phyloP scores from a whole-genome alignment of 2,329 filamentous ascomycete genomes.

The Alternaria ventricosa region DNA sequence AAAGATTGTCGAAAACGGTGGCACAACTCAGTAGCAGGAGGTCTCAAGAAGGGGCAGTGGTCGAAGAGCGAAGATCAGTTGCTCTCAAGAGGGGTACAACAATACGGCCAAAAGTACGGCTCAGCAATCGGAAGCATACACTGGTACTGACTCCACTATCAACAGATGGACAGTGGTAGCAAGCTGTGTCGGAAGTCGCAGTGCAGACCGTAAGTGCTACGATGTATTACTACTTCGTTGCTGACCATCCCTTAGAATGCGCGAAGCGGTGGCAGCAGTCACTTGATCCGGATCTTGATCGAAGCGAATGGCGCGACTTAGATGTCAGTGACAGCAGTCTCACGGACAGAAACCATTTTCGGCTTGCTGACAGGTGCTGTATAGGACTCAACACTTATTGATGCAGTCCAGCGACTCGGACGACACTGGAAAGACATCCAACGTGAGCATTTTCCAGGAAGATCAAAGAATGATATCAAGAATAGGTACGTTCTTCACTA shows the following conservation, averaged over 20 bases:
- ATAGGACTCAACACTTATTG: conserved; percentile 40
- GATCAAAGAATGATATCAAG: conserved; percentile 50
- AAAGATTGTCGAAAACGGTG: conserved; percentile 56
- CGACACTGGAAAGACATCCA: conserved; percentile 51
- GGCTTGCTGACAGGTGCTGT: neutral
- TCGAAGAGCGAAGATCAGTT: conserved; percentile 45
- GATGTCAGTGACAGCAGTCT: conserved; percentile 34
- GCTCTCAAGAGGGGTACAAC: conserved; percentile 43
- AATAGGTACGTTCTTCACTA: conserved; percentile 38
- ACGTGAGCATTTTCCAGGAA: conserved; percentile 40
- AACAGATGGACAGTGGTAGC: conserved; percentile 54
- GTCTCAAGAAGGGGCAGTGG: conserved; percentile 53
- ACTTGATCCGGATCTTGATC: conserved; percentile 52
- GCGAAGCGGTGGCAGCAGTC: conserved; percentile 57
- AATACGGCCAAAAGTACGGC: conserved; percentile 46
- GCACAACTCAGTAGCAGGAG: conserved; percentile 48
- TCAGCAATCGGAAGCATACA: neutral
- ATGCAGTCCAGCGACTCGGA: conserved; percentile 42
- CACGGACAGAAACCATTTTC: neutral
- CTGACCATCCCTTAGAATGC: conserved; percentile 46
- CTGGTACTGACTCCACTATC: neutral
- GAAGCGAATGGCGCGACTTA: conserved; percentile 47
- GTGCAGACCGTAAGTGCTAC: conserved; percentile 48
- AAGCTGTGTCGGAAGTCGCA: conserved; percentile 46
- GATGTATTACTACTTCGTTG: neutral